Base-by-base conservation (phyloP, 306 rosid genomes). In the Delonix regia region DNA sequence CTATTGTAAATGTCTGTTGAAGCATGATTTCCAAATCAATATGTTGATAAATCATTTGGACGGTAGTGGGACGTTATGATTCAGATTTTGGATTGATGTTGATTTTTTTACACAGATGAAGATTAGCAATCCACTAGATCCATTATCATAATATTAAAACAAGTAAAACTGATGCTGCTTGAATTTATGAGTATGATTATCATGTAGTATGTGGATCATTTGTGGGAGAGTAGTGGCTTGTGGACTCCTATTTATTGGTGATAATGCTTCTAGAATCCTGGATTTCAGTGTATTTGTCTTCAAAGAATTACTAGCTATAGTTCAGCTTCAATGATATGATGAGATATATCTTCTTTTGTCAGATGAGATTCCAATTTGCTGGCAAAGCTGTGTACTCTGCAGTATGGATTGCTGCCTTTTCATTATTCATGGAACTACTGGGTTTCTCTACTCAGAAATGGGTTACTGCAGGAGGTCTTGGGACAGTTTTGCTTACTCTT, bases 341-440 rank as follows among this genome's bases (percentile, higher is more conserved):
- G 42, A 60, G 70, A 55, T 72, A 55, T 72, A 71, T 73, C 47
- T 57, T 11, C 28, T 4, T 13, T 85, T 71, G 42, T 77, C 92
- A 92, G 98, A 94, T 94, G 97, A 97, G 97, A 69, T 94, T 92
- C 89, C 94, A 90, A 78, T 92, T 92, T 90, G 97, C 95, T 4
- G 97, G 97, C 42, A 92, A 87, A 78, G 95, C 97, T 71, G 42
- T 61, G 39, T 59, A 59, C 65, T 27, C 65, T 59, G 65, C 65
- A 13, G 65, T 59, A 27, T 59, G 65, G 65, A 1, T 59, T 59
- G 39, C 65, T 1, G 65, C 39, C 18, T 59, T 59, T 59, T 59
- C 65, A 59, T 59, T 59, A 39, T 59, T 59, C 38, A 59, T 59
- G 65, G 65, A 59, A 59, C 7, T 59, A 19, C 65, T 59, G 38